A percentile compares a stretch with the other conserved stretches of the same genome.
Evolutionary conservation across 2,329 filamentous ascomycete genomes (phyloP).

Genomic region (Tolypocladium album): DNA sequence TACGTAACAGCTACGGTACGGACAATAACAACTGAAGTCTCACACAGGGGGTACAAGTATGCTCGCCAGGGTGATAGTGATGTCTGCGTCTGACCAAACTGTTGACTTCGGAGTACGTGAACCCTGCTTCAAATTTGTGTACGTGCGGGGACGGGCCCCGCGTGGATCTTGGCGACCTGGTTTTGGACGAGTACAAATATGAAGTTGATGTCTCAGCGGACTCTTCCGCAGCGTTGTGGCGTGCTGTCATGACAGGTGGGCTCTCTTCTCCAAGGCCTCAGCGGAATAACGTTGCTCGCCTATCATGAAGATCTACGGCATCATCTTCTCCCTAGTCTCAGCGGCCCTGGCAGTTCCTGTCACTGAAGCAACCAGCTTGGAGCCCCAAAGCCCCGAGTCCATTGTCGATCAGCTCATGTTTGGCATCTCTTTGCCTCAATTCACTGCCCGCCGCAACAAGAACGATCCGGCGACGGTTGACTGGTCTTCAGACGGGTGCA

Average conservation of each 20-base stretch:
- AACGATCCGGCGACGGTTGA: slow-evolving; percentile 25
- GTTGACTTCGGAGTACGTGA: neutral
- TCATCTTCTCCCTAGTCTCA: slow-evolving; percentile 12
- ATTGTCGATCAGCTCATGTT: slow-evolving; percentile 38
- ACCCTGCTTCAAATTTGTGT: neutral
- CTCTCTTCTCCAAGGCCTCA: neutral
- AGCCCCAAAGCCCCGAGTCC: slow-evolving; percentile 12
- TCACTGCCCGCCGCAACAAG: slow-evolving; percentile 27
- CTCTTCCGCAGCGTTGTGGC: neutral
- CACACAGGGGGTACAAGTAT: too few species aligned
- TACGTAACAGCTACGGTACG: neutral
- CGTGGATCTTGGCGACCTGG: neutral
- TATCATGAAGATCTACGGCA: slow-evolving; percentile 20
- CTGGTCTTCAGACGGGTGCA: slow-evolving; percentile 33
- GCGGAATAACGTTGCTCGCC: neutral
- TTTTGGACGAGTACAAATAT: neutral
- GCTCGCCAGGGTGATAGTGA: neutral
- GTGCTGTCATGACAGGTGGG: too few species aligned
- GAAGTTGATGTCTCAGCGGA: neutral
- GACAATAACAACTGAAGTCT: neutral
- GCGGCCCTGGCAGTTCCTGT: slow-evolving; percentile 13
- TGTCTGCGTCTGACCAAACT: neutral
- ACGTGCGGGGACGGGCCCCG: neutral
- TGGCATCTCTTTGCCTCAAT: slow-evolving; percentile 26
- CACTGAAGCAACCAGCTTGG: slow-evolving; percentile 1